These are phyloP conservation scores for Claviceps sp. DNA, from an alignment of 2,329 filamentous ascomycete genomes.

Conservation along the genomic window DNA sequence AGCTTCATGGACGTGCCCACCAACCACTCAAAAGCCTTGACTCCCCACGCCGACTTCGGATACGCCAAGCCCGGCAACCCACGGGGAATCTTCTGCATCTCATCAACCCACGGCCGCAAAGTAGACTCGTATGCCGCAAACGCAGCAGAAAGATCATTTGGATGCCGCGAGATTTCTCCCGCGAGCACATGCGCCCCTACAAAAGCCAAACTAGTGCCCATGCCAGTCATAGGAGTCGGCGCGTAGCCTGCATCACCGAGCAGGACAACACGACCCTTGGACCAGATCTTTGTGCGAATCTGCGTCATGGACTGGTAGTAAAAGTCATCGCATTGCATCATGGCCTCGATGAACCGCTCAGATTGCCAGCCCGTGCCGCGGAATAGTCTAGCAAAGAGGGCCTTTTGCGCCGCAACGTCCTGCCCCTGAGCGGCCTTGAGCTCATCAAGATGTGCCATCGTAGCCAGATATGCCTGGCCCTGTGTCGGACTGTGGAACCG, in stretches of 20 bases:
- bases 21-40: background rate
- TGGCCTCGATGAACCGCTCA: constrained; percentile 20
- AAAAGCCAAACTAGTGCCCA: constrained; percentile 33
- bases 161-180: background rate
- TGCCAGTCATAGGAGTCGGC: constrained; percentile 32
- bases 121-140: background rate
- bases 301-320: constrained; percentile 29
- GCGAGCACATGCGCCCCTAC: constrained; percentile 37
- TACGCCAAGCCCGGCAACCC: background rate
- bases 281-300: constrained; percentile 27
- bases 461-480: constrained; percentile 11
- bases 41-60: background rate
- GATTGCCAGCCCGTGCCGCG: constrained; percentile 31
- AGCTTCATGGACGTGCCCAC: background rate
- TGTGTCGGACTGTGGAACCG: constrained; percentile 12
- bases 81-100: background rate
- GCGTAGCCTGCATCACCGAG: constrained; percentile 37
- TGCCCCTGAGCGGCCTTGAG: constrained; percentile 10
- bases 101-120: background rate
- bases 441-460: constrained; percentile 13
- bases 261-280: constrained; percentile 25
- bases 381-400: constrained; percentile 23
- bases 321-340: constrained; percentile 27
- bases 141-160: background rate
- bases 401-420: constrained; percentile 18